phyloP scores from a whole-genome alignment of 352 stramenopile genomes.

The Phytophthora pseudosyringae region DNA sequence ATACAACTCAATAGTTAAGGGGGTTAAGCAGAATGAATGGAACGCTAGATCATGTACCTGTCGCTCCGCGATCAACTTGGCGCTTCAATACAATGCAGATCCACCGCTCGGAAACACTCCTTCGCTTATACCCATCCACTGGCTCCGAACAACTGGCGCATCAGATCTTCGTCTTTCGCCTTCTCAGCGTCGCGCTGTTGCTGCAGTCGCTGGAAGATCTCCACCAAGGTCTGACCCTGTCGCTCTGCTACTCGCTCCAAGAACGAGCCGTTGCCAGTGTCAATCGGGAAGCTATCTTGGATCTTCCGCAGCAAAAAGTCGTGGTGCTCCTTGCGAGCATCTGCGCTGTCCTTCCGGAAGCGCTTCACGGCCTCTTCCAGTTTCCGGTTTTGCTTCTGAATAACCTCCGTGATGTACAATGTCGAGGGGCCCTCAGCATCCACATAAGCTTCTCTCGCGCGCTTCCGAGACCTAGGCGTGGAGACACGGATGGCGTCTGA shows the following conservation, averaged over 20 bases:
- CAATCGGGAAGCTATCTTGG: constrained; percentile 43
- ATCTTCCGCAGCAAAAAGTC: constrained; percentile 43
- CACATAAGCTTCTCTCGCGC: constrained; percentile 8
- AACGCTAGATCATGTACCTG: constrained; percentile 5
- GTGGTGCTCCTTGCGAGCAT: constrained; percentile 44
- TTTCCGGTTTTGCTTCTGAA: constrained; percentile 43
- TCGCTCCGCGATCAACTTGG: neutral
- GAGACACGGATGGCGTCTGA: constrained; percentile 1
- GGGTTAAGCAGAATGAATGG: constrained; percentile 16
- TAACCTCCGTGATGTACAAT: constrained; percentile 43
- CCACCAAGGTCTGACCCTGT: constrained; percentile 42
- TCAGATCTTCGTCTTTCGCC: constrained; percentile 38
- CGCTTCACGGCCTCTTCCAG: constrained; percentile 45
- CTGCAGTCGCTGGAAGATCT: constrained; percentile 45
- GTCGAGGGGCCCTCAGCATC: constrained; percentile 25
- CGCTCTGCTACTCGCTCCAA: constrained; percentile 44
- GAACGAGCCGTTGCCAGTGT: constrained; percentile 40
- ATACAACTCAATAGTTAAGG: constrained; percentile 16
- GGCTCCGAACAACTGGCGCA: constrained; percentile 32
- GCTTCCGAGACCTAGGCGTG: constrained; percentile 21
- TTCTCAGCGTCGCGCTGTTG: constrained; percentile 38
- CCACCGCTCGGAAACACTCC: neutral
- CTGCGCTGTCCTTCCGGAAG: constrained; percentile 45
- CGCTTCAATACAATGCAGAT: neutral
- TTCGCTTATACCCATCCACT: constrained; percentile 12